Evolutionary conservation across 208 protist species (phyloP).

Genomic region (Leishmania guyanensis): DNA sequence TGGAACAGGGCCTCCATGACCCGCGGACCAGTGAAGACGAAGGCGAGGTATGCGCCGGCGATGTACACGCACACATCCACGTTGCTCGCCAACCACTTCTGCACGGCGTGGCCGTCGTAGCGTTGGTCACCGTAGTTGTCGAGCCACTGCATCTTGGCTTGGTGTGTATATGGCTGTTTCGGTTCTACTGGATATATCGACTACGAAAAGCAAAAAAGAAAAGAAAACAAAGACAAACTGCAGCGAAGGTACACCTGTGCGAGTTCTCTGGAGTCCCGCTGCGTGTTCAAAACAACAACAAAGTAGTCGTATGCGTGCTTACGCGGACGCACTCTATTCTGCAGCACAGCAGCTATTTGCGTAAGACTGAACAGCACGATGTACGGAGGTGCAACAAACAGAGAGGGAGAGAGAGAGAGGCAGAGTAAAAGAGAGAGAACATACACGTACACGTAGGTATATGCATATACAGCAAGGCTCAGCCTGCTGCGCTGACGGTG

Average conservation of each 20-base stretch:
- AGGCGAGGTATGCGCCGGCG: slow-evolving; percentile 57
- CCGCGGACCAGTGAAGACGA: slow-evolving; percentile 54
- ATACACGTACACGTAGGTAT: background rate
- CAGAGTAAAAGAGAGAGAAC: slow-evolving; percentile 9
- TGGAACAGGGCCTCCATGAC: slow-evolving; percentile 40
- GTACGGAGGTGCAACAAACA: background rate
- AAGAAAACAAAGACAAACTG: background rate
- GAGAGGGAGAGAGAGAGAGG: background rate
- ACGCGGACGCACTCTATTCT: background rate
- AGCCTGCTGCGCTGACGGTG: background rate
- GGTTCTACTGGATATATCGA: background rate
- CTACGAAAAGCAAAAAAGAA: background rate
- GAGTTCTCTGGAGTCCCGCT: background rate
- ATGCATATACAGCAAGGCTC: background rate
- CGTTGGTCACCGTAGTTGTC: slow-evolving; percentile 44
- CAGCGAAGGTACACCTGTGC: background rate
- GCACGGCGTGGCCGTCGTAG: slow-evolving; percentile 45
- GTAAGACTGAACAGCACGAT: background rate
- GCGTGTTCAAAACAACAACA: background rate
- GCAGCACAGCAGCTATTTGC: background rate
- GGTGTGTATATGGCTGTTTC: background rate
- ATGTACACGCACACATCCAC: slow-evolving; percentile 58
- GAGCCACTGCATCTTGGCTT: slow-evolving; percentile 43
- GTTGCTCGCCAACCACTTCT: slow-evolving; percentile 41
- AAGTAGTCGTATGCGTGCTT: background rate